Conservation (phyloP, 192 early-diverging fungal species). For the Coemansia sp. region DNA sequence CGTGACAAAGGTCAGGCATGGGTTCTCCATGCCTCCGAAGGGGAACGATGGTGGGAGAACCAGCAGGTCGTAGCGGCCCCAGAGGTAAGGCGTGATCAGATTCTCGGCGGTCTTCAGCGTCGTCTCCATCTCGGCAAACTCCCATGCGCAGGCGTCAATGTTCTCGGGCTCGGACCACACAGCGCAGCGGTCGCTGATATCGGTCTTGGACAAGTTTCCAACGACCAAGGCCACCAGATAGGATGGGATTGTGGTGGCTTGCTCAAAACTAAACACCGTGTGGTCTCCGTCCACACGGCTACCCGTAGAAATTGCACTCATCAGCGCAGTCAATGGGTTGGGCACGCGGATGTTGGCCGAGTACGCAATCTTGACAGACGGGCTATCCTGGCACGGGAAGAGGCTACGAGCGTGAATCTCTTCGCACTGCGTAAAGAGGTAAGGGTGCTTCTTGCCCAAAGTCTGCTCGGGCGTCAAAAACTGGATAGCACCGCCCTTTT, state of each 20-base stretch:
- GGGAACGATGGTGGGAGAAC: conserved; percentile 85
- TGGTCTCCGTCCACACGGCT: conserved; percentile 56
- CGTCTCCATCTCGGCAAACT: conserved; percentile 79
- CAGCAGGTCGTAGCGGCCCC: conserved; percentile 95
- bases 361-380: conserved; percentile 85
- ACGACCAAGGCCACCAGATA: conserved; percentile 95
- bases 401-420: conserved; percentile 91
- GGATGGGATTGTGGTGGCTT: conserved; percentile 86
- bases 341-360: conserved; percentile 78
- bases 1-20: conserved; percentile 96
- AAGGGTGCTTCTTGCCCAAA: conserved; percentile 88
- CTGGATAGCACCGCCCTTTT: conserved; percentile 84
- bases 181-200: conserved; percentile 87
- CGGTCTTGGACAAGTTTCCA: conserved; percentile 67
- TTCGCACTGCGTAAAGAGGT: conserved; percentile 97
- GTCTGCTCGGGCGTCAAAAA: conserved; percentile 93
- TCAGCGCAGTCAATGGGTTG: conserved; percentile 78
- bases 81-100: conserved; percentile 86
- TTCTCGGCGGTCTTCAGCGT: conserved; percentile 67
- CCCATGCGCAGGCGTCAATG: conserved; percentile 87
- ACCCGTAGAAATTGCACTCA: conserved; percentile 82
- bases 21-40: conserved; percentile 97
- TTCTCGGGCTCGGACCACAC: conserved; percentile 90
- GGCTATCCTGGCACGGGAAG: conserved; percentile 87
- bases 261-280: conserved; percentile 77